Conservation (phyloP, 768 basidiomycete species). For the Lactifluus piperatus region DNA sequence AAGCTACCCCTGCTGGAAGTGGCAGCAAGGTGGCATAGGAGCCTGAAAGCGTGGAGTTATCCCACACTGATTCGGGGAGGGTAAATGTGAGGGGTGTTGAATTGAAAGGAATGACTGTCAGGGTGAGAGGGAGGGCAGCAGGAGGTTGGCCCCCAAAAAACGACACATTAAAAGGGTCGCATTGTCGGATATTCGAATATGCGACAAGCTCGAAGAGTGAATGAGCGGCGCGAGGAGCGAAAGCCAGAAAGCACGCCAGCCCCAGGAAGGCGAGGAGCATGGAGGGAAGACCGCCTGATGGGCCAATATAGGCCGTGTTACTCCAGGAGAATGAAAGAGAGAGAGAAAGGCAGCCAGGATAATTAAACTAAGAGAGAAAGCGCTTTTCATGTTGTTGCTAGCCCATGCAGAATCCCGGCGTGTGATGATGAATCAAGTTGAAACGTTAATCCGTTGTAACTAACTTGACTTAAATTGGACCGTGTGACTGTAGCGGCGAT, state of each 20-base stretch:
- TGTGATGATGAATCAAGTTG: background rate
- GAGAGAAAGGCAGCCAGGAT: background rate
- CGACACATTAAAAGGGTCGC: constrained; percentile 39
- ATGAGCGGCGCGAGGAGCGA: constrained; percentile 24
- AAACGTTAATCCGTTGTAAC: no score
- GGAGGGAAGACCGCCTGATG: background rate
- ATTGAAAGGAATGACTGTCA: constrained; percentile 48
- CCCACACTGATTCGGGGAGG: constrained; percentile 33
- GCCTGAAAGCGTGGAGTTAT: constrained; percentile 32
- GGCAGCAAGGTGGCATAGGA: constrained; percentile 44
- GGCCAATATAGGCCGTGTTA: background rate
- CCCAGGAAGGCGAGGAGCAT: constrained; percentile 10
- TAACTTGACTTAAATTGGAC: no score
- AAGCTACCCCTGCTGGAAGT: constrained; percentile 38
- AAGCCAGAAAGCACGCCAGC: constrained; percentile 18
- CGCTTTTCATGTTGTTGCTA: background rate
- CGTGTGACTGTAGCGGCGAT: no score
- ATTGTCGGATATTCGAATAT: constrained; percentile 42
- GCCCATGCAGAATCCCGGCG: background rate
- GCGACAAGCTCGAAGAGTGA: constrained; percentile 26
- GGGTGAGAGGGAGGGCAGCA: constrained; percentile 32
- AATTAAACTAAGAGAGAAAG: background rate
- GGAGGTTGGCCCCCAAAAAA: constrained; percentile 35
- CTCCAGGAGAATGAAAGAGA: background rate
- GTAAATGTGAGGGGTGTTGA: constrained; percentile 41